Percentiles rank a stretch among this genome's conserved stretches.
These are phyloP conservation scores for Sclerotiophoma versabilis DNA, from an alignment of 2,329 filamentous ascomycete species.

Conservation along the genomic window DNA sequence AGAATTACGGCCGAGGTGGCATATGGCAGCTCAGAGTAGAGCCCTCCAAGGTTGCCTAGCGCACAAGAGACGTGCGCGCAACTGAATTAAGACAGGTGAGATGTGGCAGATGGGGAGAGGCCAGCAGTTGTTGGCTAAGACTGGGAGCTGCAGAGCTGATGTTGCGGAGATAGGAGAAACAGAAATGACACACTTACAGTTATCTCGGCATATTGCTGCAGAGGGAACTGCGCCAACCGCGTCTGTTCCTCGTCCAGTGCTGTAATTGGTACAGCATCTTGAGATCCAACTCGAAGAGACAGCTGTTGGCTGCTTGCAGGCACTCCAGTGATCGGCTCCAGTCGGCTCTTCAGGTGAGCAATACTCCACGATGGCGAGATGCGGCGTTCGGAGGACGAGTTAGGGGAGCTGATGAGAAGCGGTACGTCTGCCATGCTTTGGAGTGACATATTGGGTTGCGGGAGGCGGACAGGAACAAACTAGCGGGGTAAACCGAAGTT, in stretches of 20 bases:
- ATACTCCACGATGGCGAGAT: slow-evolving; percentile 94
- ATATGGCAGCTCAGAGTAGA: slow-evolving; percentile 18
- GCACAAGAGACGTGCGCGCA: not conserved
- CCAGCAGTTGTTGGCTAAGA: slow-evolving; percentile 12
- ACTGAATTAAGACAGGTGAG: slow-evolving; percentile 20
- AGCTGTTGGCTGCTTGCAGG: slow-evolving; percentile 81
- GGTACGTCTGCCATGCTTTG: slow-evolving; percentile 73
- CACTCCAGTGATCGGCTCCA: slow-evolving; percentile 92
- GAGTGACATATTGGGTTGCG: slow-evolving; percentile 37
- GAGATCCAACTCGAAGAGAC: slow-evolving; percentile 70
- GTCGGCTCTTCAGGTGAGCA: slow-evolving; percentile 79
- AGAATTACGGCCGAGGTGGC: slow-evolving; percentile 20
- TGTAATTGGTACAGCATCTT: slow-evolving; percentile 70
- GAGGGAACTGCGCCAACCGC: slow-evolving; percentile 68
- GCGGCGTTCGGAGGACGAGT: slow-evolving; percentile 83
- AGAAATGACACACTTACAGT: slow-evolving; percentile 66
- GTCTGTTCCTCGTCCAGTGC: slow-evolving; percentile 76
- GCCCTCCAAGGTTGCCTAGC: not conserved
- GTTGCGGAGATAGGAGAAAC: slow-evolving; percentile 21
- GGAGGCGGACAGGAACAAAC: slow-evolving; percentile 13
- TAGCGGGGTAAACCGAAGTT: slow-evolving; percentile 18
- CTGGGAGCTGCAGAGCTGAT: slow-evolving; percentile 26
- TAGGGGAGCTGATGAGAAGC: slow-evolving; percentile 76
- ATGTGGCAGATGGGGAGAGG: slow-evolving; percentile 45
- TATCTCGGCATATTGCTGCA: slow-evolving; percentile 79